Percentiles rank a stretch among this genome's conserved stretches.
Evolutionary conservation across 1,284 basidiomycete species (phyloP).

Genomic region (Cryptococcus jaspeensis): DNA sequence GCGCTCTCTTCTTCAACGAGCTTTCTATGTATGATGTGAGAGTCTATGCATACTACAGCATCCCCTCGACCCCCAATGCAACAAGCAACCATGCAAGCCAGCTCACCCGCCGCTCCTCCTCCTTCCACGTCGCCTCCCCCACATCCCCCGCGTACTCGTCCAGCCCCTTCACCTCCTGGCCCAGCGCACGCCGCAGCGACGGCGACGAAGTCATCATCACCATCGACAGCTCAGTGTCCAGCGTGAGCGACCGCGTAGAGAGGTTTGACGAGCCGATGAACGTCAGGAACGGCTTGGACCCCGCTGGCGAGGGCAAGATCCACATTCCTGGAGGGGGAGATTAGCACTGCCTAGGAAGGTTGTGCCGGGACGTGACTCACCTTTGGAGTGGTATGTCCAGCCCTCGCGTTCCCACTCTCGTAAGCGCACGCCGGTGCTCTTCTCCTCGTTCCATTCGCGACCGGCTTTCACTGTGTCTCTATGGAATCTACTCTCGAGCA

Average conservation of each 20-base stretch:
- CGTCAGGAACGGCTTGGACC: constrained; percentile 64
- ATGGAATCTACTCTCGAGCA: constrained; percentile 83
- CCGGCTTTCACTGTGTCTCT: constrained; percentile 59
- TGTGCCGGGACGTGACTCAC: constrained; percentile 52
- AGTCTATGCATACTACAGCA: constrained; percentile 33
- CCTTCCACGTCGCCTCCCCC: constrained; percentile 53
- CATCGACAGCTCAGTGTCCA: constrained; percentile 92
- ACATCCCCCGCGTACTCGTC: constrained; percentile 53
- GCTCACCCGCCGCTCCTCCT: constrained; percentile 64
- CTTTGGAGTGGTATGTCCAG: constrained; percentile 99
- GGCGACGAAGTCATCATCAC: constrained; percentile 69
- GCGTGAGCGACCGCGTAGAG: constrained; percentile 82
- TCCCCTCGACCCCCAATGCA: constrained; percentile 49
- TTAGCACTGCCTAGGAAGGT: not conserved
- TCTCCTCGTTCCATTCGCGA: constrained; percentile 54
- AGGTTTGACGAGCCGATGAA: constrained; percentile 96
- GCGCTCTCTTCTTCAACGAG: too few species aligned
- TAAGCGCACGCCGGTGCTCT: constrained; percentile 62
- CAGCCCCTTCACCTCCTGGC: constrained; percentile 54
- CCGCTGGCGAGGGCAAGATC: constrained; percentile 57
- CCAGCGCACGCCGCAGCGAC: constrained; percentile 48
- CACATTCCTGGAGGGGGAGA: constrained; percentile 66
- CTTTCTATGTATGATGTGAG: not conserved
- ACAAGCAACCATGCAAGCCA: constrained; percentile 68
- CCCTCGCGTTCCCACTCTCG: constrained; percentile 84